Base-by-base conservation (phyloP, 805 yeast species). In the Candida alai region DNA sequence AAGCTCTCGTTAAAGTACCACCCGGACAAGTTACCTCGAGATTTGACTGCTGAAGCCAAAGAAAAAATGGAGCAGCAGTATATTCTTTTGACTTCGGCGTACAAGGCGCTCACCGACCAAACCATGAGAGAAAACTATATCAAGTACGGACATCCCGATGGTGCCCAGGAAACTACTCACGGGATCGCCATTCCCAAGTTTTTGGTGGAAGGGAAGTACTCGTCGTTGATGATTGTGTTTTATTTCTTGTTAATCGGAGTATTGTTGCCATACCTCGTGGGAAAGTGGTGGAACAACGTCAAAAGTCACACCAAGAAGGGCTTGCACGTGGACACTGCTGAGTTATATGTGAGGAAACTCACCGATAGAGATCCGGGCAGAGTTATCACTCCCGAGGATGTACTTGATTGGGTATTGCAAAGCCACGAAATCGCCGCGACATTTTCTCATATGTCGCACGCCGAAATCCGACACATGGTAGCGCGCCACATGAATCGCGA, bases 81-180 rank as follows among this genome's bases (percentile, higher is more conserved):
- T 58, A 90, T 89, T 24, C 70, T 76, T 46, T 84, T 93, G 49
- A 81, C 85, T 39, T 84, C 85, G 60, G 99, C 99, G 17, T 88
- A 94, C 63, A 84, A 88, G 60, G 86, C 98, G 0, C 73, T 93
- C 44, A 94, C 98, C 10, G 97, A 93, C 60, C 96, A 86, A 47
- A 73, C 69, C 8, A 78, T 85, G 3, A 83, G 78, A 49, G 85
- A 84, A 47, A 93, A 93, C 56, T 88, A 75, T 57, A 65, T 81
- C 49, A 80, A 76, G 48, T 93, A 82, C 52, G 99, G 99, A 32
- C 96, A 94, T 56, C 99, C 99, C 4, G 99, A 93, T 64, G 98
- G 98, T 27, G 96, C 95, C 26, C 95, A 86, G 59, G 85, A 85
- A 18, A 72, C 82, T 13, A 66, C 82, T 14, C 96, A 87, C 56